Evolutionary conservation across 106 monocot species (phyloP).

Genomic region (Dendrobium chrysotoxum): DNA sequence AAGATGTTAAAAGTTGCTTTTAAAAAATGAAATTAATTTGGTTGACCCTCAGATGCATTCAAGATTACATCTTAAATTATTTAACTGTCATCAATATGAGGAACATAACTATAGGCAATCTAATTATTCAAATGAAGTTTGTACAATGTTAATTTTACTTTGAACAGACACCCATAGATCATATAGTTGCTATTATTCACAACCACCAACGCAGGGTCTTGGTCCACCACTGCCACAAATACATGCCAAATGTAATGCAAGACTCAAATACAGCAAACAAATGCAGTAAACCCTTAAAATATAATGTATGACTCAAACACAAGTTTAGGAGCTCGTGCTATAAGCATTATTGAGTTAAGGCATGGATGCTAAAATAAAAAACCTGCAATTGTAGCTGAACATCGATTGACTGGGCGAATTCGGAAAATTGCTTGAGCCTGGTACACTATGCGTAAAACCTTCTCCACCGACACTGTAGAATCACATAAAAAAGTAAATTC

Average conservation of each 20-base stretch:
- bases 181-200: neutral
- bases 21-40: neutral
- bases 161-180: neutral
- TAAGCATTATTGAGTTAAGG: neutral
- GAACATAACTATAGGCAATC: neutral
- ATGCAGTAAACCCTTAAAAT: neutral
- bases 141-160: neutral
- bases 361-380: neutral
- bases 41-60: neutral
- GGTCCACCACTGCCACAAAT: too few relatives aligned
- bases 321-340: neutral
- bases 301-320: neutral
- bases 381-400: constrained; percentile 98
- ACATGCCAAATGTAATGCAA: too few relatives aligned
- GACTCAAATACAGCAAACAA: too few relatives aligned
- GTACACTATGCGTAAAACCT: constrained; percentile 69
- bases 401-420: constrained; percentile 84
- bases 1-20: neutral
- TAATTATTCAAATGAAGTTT: neutral
- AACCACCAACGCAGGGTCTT: neutral
- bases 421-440: constrained; percentile 94
- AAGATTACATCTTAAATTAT: neutral
- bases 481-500: constrained; percentile 4
- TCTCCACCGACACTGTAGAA: constrained; percentile 84
- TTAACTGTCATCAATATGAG: neutral